Conservation (phyloP, 2,329 filamentous ascomycete genomes). For the Fusarium sp. region DNA sequence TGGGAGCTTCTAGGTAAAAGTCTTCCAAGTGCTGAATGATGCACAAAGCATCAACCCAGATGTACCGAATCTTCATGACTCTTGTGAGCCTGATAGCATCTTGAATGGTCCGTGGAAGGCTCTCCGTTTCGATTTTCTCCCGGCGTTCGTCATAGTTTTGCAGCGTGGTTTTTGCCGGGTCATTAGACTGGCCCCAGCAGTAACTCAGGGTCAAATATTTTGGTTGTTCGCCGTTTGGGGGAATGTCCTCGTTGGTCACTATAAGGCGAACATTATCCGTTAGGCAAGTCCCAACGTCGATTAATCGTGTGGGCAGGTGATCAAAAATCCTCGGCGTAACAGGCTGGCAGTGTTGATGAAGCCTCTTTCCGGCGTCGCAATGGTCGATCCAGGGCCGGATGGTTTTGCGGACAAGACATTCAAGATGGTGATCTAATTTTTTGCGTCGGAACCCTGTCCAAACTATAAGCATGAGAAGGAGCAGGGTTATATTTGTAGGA, state of each 20-base stretch:
- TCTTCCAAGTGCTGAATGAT: not conserved
- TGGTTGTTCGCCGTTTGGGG: no score
- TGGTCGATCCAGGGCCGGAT: not conserved
- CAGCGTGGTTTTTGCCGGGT: not conserved
- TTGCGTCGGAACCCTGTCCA: no score
- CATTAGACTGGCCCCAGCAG: not conserved
- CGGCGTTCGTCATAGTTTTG: not conserved
- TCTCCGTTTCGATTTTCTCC: not conserved
- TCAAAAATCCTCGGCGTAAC: not conserved
- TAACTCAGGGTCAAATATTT: not conserved
- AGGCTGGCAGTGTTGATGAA: not conserved
- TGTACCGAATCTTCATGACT: not conserved
- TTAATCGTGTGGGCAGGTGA: not conserved
- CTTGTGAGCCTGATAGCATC: not conserved
- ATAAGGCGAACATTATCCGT: not conserved
- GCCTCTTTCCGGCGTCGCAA: not conserved
- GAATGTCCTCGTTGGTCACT: not conserved
- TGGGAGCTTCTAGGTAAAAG: not conserved
- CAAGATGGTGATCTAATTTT: not conserved
- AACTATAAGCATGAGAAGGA: no score
- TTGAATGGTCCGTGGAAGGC: not conserved
- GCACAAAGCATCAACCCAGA: not conserved
- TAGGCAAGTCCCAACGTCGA: not conserved
- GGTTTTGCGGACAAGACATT: not conserved
- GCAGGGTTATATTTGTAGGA: no score